phyloP scores from a whole-genome alignment of 306 rosid genomes.

The Dalbergia cochinchinensis region DNA sequence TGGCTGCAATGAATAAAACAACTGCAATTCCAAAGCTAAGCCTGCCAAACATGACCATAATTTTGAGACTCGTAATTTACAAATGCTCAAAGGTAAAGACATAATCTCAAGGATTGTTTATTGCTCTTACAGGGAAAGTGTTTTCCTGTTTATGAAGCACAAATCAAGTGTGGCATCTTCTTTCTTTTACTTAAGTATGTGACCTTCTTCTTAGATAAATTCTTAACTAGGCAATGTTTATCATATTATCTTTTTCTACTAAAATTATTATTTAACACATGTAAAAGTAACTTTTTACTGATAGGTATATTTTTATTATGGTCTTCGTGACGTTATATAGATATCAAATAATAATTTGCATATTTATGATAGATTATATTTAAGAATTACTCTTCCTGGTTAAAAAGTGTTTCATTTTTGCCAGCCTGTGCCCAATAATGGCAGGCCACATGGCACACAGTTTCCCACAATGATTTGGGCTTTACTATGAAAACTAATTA shows the following conservation, averaged over 20 bases:
- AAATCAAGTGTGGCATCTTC: not conserved
- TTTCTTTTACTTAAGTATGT: not conserved
- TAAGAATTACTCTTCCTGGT: no score
- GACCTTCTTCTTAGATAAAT: no score
- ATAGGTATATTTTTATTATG: not conserved
- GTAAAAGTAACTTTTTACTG: not conserved
- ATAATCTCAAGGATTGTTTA: not conserved
- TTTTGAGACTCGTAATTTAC: slow-evolving; percentile 6
- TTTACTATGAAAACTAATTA: not conserved
- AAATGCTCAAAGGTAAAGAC: not conserved
- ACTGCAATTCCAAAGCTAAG: slow-evolving; percentile 67
- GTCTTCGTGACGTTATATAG: not conserved
- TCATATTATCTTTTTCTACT: no score
- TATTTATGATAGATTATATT: not conserved
- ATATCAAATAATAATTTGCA: not conserved
- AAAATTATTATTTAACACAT: not conserved
- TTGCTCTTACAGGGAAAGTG: not conserved
- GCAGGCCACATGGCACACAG: not conserved
- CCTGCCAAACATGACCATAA: slow-evolving; percentile 55
- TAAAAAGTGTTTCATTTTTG: not conserved
- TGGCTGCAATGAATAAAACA: slow-evolving; percentile 59
- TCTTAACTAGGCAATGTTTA: no score
- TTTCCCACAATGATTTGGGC: slow-evolving; percentile 18
- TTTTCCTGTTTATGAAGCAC: not conserved
- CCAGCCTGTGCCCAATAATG: slow-evolving; percentile 5